A percentile compares a stretch with the other conserved stretches of the same genome.
Evolutionary conservation across 768 basidiomycete genomes (phyloP).

Genomic region (Xerocomellus chrysenteron): DNA sequence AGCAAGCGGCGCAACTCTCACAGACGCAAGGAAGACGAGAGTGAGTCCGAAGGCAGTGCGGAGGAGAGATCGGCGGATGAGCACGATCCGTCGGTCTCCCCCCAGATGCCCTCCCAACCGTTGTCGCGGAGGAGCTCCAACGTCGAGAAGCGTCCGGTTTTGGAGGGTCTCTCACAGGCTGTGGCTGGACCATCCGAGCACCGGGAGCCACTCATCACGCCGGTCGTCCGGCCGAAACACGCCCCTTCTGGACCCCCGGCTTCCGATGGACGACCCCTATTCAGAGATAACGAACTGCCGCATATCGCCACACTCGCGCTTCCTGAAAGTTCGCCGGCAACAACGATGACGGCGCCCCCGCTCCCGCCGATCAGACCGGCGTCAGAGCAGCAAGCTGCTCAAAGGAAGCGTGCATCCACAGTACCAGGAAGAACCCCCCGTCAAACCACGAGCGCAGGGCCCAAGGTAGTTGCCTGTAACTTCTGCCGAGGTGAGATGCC

Average conservation of each 20-base stretch:
- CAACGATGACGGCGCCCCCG: slow-evolving; percentile 60
- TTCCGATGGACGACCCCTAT: slow-evolving; percentile 44
- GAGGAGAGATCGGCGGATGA: slow-evolving; percentile 56
- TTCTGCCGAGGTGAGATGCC: slow-evolving; percentile 73
- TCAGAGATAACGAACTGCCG: slow-evolving; percentile 64
- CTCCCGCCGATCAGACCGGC: slow-evolving; percentile 65
- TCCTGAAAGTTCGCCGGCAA: slow-evolving; percentile 53
- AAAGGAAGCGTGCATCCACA: slow-evolving; percentile 68
- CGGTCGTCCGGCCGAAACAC: slow-evolving; percentile 34
- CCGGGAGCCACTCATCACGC: slow-evolving; percentile 43
- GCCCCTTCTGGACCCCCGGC: slow-evolving; percentile 19
- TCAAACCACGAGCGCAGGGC: slow-evolving; percentile 64
- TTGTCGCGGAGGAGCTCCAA: slow-evolving; percentile 38
- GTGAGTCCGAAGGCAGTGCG: slow-evolving; percentile 60
- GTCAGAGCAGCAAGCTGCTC: slow-evolving; percentile 64
- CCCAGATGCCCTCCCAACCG: slow-evolving; percentile 37
- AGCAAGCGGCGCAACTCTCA: slow-evolving; percentile 71
- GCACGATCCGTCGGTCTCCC: slow-evolving; percentile 58
- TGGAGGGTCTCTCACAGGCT: slow-evolving; percentile 31
- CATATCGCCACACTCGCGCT: slow-evolving; percentile 70
- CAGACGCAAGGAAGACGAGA: slow-evolving; percentile 60
- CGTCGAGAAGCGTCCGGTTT: slow-evolving; percentile 34
- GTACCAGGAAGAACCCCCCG: slow-evolving; percentile 62
- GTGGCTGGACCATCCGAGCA: slow-evolving; percentile 41
- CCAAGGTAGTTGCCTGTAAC: slow-evolving; percentile 87